Base-by-base conservation (phyloP, 1,284 basidiomycete species). In the Leccinum proximum region DNA sequence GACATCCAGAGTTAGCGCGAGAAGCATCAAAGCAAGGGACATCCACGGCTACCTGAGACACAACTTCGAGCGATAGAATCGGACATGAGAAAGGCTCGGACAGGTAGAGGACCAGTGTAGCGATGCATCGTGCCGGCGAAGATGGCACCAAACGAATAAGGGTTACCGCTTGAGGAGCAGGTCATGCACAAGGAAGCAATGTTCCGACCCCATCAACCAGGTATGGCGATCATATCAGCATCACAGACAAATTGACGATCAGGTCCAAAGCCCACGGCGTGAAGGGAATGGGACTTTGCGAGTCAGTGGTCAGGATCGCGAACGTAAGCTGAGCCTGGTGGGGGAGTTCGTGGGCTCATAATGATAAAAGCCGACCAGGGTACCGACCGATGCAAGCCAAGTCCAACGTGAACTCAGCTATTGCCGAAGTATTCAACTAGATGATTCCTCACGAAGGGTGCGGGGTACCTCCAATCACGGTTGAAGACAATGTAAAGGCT, bases 401-500 rank as follows among this genome's bases (percentile, higher is more conserved):
- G 16, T 68, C 68, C 33, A 69, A 64, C 8, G 18, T 5, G 50
- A 58, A 35, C 10, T 64, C 13, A 48, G 37, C 59, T 2, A n/a
- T 33, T 7, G 11, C 10, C 22, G 3, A 53, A 45, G 18, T 5
- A 63, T 7, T 26, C 5, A 48, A 14, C 6, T 13, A 10, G 11
- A 56, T 2, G 5, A 4, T 18, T 54, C 4, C 68, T 62, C 53
- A 68, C 67, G 9, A 67, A 67, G 22, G 58, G 14, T 33, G 63
- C 33, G 4, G 63, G 56, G 2, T 69, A n/a, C 22, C 53, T 69
- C 67, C 67, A 68, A 42, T 67, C 53, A 30, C 68, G 66, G 42
- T 65, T 54, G 16, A 65, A 69, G 50, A 68, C 68, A 33, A 67
- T 22, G 38, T 68, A 69, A 37, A 69, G 66, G 9, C 67, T 66